These are phyloP conservation scores for Yamadazyma takamatsuzukensis DNA, from an alignment of 805 yeast genomes.

Conservation along the genomic window DNA sequence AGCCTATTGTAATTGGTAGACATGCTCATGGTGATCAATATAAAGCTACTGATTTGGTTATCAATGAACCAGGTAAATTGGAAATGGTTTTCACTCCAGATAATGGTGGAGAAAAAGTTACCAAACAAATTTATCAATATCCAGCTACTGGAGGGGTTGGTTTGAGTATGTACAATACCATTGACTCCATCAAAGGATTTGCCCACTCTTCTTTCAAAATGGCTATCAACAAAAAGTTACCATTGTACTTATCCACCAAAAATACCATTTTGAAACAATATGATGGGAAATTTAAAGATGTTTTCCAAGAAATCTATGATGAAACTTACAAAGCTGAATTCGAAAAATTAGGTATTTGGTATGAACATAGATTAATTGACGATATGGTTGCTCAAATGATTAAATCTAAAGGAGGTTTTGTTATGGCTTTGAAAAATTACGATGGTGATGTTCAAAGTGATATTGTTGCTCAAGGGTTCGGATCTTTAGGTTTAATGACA, in stretches of 20 bases:
- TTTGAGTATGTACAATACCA: constrained; percentile 80
- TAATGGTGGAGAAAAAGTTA: constrained; percentile 47
- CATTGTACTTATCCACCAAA: constrained; percentile 68
- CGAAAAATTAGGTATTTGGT: constrained; percentile 60
- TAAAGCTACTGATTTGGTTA: constrained; percentile 70
- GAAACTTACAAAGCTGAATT: constrained; percentile 52
- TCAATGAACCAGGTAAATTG: constrained; percentile 64
- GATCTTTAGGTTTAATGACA: constrained; percentile 81
- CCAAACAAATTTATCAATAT: constrained; percentile 56
- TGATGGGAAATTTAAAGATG: constrained; percentile 80
- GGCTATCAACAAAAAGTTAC: constrained; percentile 62
- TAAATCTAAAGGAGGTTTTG: constrained; percentile 78
- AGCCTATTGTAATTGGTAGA: constrained; percentile 82
- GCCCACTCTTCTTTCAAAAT: constrained; percentile 77
- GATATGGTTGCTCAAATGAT: constrained; percentile 90
- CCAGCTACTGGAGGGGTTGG: constrained; percentile 76
- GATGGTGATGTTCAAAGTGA: constrained; percentile 87
- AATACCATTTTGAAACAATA: constrained; percentile 79
- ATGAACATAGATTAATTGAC: constrained; percentile 79
- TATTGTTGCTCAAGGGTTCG: constrained; percentile 85
- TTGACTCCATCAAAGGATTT: constrained; percentile 70
- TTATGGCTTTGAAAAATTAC: constrained; percentile 77
- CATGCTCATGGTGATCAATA: constrained; percentile 86
- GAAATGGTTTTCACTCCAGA: constrained; percentile 66
- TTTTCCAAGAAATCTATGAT: constrained; percentile 66